Percentiles rank a stretch among this genome's conserved stretches.
Evolutionary conservation across 1,139 yeast species (phyloP).

Genomic region (Pneumocystis sp.): DNA sequence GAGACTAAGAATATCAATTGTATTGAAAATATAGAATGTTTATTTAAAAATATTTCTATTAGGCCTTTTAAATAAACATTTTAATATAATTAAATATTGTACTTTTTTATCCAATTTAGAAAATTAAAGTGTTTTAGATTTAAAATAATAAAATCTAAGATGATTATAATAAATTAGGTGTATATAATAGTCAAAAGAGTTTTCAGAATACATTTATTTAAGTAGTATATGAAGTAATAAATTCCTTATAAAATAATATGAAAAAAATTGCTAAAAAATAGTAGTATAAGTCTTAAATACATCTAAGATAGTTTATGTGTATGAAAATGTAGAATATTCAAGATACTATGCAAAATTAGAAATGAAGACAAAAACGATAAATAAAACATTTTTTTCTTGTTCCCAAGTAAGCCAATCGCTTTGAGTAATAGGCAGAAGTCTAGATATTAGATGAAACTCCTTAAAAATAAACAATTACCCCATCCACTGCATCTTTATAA

Average conservation of each 20-base stretch:
- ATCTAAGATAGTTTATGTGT: neutral
- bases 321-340: neutral
- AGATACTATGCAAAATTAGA: neutral
- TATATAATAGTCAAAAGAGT: neutral
- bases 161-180: neutral
- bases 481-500: constrained; percentile 76
- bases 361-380: neutral
- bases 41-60: neutral
- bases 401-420: constrained; percentile 95
- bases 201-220: too few species aligned
- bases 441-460: neutral
- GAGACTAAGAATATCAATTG: neutral
- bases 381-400: constrained; percentile 6
- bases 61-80: neutral
- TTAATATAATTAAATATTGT: neutral
- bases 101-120: neutral
- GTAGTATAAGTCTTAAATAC: neutral
- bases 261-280: neutral
- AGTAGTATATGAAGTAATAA: neutral
- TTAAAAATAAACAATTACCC: constrained; percentile 29
- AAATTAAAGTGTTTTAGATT: neutral
- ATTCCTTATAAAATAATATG: neutral
- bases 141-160: neutral
- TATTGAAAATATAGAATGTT: neutral
- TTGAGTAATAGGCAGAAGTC: constrained; percentile 60